Base-by-base conservation (phyloP, 164 flowering plant genomes). In the Litsea cubeba region DNA sequence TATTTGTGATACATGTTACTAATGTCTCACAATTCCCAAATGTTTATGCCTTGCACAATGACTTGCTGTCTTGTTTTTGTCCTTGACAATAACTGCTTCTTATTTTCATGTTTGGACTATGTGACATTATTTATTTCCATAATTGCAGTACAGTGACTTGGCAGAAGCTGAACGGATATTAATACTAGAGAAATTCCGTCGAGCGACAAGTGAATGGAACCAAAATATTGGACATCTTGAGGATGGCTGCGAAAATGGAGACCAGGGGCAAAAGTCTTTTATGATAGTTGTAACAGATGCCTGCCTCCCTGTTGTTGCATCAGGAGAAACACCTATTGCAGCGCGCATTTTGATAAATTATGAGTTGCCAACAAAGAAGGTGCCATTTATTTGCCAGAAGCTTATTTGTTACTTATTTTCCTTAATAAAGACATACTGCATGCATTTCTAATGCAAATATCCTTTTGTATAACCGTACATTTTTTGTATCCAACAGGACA, bases 311-410 rank as follows among this genome's bases (percentile, higher is more conserved):
- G 76, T 91, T 76, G 69, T 89, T 76, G 76, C 88, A 70, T 83
- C 88, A 8, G 94, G 91, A 65, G 98, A 96, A 82, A 78, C 89
- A 10, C 87, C 97, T 49, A 54, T 92, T 65, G 76, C 86, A 72
- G 93, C 97, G 74, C 92, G 88, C 66, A 81, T 94, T 74, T 73
- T 94, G 77, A 92, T 96, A 72, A 93, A 94, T 78, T 94, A 87
- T 69, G 99, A 91, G 82, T 74, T 96, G 35, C 99, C 99, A 7
- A 54, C 87, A 60, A 96, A 92, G 84, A 94, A 94, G 97, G 99
- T 95, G 66, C 12, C 12, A 25, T 14, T 26, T 40, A 1, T 26
- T 1, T 79, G 17, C 72, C 23, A 20, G 69, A 18, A 68, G 8
- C 51, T 50, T 20, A 69, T 23, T 6, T 50, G 49, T 22, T 17